Evolutionary conservation across 352 stramenopile species (phyloP).

Genomic region (Globisporangium okanoganense): DNA sequence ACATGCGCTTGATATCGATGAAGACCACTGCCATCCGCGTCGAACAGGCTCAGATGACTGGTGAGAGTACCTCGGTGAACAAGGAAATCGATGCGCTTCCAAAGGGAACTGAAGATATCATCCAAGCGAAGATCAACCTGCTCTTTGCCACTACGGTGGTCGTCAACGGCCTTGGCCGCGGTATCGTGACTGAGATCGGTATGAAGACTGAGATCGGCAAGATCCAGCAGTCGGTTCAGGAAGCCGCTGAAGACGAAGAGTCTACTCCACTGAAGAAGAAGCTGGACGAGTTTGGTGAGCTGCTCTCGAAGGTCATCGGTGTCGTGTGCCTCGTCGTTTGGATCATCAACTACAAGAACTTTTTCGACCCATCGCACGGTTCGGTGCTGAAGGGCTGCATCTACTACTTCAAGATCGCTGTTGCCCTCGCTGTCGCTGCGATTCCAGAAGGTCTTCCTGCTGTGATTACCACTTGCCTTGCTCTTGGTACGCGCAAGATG

Average conservation of each 20-base stretch:
- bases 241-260: constrained; percentile 91
- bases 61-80: constrained; percentile 93
- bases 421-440: constrained; percentile 97
- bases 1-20: constrained; percentile 93
- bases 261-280: constrained; percentile 97
- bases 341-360: constrained; percentile 97
- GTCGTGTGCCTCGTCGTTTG: constrained; percentile 97
- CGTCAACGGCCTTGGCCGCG: constrained; percentile 92
- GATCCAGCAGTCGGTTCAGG: constrained; percentile 92
- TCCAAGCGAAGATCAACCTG: constrained; percentile 95
- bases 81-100: constrained; percentile 87
- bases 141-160: constrained; percentile 97
- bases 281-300: constrained; percentile 97
- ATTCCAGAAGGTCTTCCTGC: constrained; percentile 98
- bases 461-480: constrained; percentile 97
- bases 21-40: constrained; percentile 93
- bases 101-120: constrained; percentile 63
- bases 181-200: constrained; percentile 94
- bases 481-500: constrained; percentile 95
- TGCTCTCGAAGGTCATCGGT: constrained; percentile 96
- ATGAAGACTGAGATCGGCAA: constrained; percentile 99
- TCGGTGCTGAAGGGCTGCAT: constrained; percentile 94
- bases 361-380: constrained; percentile 87
- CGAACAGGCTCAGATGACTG: constrained; percentile 97
- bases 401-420: constrained; percentile 99